A percentile compares a stretch with the other conserved stretches of the same genome.
phyloP scores from a whole-genome alignment of 225 moss, liverwort and hornwort genomes.

The Asterella californica region DNA sequence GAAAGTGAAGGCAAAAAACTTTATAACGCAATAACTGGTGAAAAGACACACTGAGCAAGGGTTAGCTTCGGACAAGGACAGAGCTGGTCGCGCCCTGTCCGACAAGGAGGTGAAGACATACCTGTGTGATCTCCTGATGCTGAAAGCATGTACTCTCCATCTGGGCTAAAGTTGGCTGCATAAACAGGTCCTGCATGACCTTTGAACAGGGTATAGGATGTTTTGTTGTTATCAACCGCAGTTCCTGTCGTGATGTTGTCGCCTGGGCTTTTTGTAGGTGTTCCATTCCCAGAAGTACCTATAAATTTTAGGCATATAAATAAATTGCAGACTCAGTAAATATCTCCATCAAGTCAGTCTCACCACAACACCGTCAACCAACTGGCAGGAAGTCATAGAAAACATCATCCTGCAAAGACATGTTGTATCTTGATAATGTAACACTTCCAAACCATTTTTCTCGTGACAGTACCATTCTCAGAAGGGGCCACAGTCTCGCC shows the following conservation, averaged over 20 bases:
- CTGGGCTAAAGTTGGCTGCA: constrained; percentile 90
- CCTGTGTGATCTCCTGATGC: constrained; percentile 85
- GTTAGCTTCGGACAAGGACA: neutral
- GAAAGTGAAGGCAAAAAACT: neutral
- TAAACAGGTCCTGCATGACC: constrained; percentile 97
- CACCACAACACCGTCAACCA: neutral
- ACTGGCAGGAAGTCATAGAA: neutral
- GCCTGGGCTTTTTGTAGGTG: constrained; percentile 54
- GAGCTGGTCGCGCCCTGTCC: neutral
- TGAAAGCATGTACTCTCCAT: constrained; percentile 81
- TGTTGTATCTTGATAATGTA: neutral
- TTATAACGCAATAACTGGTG: neutral
- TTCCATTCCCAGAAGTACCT: constrained; percentile 48
- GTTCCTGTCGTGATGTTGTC: constrained; percentile 46
- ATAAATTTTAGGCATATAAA: neutral
- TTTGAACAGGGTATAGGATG: constrained; percentile 62
- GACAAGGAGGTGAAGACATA: neutral
- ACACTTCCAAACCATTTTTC: neutral
- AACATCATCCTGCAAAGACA: neutral
- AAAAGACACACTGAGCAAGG: neutral
- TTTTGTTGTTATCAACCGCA: constrained; percentile 51
- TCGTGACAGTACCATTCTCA: constrained; percentile 42
- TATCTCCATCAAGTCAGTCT: neutral
- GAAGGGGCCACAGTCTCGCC: constrained; percentile 48
- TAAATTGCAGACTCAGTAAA: neutral